phyloP scores from a whole-genome alignment of 2,329 filamentous ascomycete species.

The Diplodia seriata region DNA sequence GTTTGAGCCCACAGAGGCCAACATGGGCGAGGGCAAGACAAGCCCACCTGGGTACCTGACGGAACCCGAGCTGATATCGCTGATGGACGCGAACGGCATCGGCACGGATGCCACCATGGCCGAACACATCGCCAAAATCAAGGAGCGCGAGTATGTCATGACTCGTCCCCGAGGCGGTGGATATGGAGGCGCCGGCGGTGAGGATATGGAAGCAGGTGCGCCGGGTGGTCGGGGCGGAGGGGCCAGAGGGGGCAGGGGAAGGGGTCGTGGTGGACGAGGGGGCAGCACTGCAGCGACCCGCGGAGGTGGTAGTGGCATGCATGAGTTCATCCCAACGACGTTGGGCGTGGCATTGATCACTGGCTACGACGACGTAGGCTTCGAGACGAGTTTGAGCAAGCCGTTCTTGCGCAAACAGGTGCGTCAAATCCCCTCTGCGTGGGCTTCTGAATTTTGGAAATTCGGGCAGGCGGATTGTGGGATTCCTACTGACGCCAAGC shows the following conservation, averaged over 20 bases:
- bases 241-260: constrained; percentile 45
- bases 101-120: constrained; percentile 99
- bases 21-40: constrained; percentile 91
- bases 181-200: constrained; percentile 46
- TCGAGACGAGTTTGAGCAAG: constrained; percentile 91
- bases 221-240: constrained; percentile 47
- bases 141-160: constrained; percentile 84
- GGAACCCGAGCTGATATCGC: constrained; percentile 89
- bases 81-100: constrained; percentile 99
- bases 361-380: constrained; percentile 92
- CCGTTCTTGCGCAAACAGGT: constrained; percentile 92
- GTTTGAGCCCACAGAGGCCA: constrained; percentile 87
- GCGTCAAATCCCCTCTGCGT: constrained; percentile 35
- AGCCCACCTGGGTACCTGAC: constrained; percentile 84
- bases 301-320: constrained; percentile 59
- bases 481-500: constrained; percentile 25
- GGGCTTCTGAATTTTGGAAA: constrained; percentile 26
- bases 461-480: constrained; percentile 22
- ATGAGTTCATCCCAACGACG: constrained; percentile 91
- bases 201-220: constrained; percentile 42
- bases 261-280: constrained; percentile 34
- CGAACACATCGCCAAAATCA: constrained; percentile 96
- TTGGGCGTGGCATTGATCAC: constrained; percentile 90
- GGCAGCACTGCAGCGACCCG: constrained; percentile 44
- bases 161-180: constrained; percentile 60